Percentiles rank a stretch among this genome's conserved stretches.
These are phyloP conservation scores for Dendrostoma leiphaemia DNA, from an alignment of 2,329 filamentous ascomycete species.

Conservation along the genomic window DNA sequence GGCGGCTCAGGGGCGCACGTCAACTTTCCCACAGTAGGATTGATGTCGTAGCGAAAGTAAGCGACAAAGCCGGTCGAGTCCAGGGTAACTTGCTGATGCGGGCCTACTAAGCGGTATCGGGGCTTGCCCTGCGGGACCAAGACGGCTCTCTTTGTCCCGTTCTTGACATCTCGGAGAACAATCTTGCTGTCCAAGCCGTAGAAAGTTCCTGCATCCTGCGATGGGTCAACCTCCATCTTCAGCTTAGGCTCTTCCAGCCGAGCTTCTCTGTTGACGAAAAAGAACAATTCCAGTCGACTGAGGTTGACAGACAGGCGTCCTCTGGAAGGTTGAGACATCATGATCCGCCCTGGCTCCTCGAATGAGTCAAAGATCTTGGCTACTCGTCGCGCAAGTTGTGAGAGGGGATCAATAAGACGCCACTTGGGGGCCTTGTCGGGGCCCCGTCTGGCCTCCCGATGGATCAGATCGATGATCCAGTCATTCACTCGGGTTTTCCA, in stretches of 20 bases:
- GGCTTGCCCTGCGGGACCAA: constrained; percentile 49
- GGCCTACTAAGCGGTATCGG: constrained; percentile 25
- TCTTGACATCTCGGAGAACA: constrained; percentile 46
- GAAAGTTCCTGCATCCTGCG: constrained; percentile 59
- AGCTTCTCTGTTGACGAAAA: constrained; percentile 42
- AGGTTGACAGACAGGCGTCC: constrained; percentile 44
- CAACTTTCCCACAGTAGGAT: constrained; percentile 53
- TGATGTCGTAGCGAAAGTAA: constrained; percentile 52
- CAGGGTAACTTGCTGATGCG: constrained; percentile 43
- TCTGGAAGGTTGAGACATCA: constrained; percentile 41
- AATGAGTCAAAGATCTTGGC: constrained; percentile 47
- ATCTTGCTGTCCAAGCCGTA: constrained; percentile 60
- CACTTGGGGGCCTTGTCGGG: not conserved
- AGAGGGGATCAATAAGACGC: constrained; percentile 49
- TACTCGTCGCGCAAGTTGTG: constrained; percentile 36
- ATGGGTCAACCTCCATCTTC: constrained; percentile 47
- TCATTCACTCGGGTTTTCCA: constrained; percentile 27
- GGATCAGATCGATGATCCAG: constrained; percentile 34
- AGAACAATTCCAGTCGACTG: constrained; percentile 50
- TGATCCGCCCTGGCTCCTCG: constrained; percentile 41
- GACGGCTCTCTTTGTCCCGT: constrained; percentile 44
- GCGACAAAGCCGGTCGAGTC: constrained; percentile 25
- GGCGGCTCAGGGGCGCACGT: constrained; percentile 55
- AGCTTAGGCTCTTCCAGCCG: constrained; percentile 50
- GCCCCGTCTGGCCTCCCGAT: constrained; percentile 20